Conservation (phyloP, 1,139 yeast genomes). For the Pichia sp. region DNA sequence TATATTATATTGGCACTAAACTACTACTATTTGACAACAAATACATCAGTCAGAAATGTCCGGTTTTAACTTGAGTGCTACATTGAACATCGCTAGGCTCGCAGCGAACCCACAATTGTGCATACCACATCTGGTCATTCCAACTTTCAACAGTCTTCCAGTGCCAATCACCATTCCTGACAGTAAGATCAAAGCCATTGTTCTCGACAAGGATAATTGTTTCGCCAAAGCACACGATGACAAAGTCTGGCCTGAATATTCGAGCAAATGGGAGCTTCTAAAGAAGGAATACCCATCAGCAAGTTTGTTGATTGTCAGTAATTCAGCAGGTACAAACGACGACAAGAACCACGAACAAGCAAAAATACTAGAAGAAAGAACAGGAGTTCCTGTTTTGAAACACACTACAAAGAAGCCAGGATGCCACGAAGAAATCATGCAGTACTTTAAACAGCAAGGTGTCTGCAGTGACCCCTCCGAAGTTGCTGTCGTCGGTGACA, state of each 20-base stretch:
- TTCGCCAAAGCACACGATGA: constrained; percentile 84
- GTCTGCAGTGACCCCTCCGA: constrained; percentile 54
- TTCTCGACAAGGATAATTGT: constrained; percentile 94
- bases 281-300: constrained; percentile 59
- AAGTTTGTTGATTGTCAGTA: constrained; percentile 77
- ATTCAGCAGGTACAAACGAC: constrained; percentile 89
- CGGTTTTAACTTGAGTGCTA: constrained; percentile 64
- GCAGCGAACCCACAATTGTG: constrained; percentile 65
- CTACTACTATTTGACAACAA: too few relatives aligned
- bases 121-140: constrained; percentile 61
- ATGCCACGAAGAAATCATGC: constrained; percentile 68
- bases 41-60: too few relatives aligned
- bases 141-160: constrained; percentile 64
- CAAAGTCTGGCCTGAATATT: constrained; percentile 75
- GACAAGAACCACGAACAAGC: constrained; percentile 67
- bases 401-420: constrained; percentile 91
- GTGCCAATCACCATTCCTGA: constrained; percentile 34
- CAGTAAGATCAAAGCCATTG: constrained; percentile 68
- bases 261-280: constrained; percentile 57
- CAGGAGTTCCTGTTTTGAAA: constrained; percentile 76
- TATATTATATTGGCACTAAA: too few relatives aligned
- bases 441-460: constrained; percentile 49
- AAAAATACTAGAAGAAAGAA: constrained; percentile 52
- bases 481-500: constrained; percentile 85
- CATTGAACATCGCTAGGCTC: constrained; percentile 62